Conservation (phyloP, 2,329 filamentous ascomycete genomes). For the Metarhizium brunneum region DNA sequence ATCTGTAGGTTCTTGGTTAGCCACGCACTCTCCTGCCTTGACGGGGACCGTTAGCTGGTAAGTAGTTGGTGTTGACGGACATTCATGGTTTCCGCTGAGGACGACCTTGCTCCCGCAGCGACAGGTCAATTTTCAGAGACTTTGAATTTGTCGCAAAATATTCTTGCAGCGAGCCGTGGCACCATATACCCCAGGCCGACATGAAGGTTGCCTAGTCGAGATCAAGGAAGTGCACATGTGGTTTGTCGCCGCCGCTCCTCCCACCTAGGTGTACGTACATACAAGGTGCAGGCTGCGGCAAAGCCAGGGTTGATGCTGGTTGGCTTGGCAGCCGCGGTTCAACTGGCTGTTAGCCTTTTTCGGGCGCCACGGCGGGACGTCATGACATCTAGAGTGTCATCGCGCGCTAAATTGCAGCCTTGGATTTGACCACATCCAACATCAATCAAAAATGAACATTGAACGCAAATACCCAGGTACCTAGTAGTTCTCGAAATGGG, state of each 20-base stretch:
- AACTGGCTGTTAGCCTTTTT: too few species aligned
- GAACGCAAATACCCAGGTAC: too few species aligned
- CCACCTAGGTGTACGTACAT: slow-evolving; percentile 1
- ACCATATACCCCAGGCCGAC: not conserved
- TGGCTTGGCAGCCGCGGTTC: slow-evolving; percentile 5
- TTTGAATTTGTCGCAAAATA: not conserved
- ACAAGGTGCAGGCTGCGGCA: not conserved
- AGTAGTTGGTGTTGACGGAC: slow-evolving; percentile 26
- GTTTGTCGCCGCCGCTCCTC: not conserved
- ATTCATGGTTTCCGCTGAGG: slow-evolving; percentile 40
- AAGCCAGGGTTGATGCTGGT: not conserved
- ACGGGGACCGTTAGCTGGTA: not conserved
- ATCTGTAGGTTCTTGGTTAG: slow-evolving; percentile 46
- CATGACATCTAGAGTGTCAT: too few species aligned
- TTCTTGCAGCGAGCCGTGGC: not conserved
- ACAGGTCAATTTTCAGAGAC: not conserved
- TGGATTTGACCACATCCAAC: too few species aligned
- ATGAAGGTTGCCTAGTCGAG: slow-evolving; percentile 3
- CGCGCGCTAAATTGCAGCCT: too few species aligned
- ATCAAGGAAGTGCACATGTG: not conserved
- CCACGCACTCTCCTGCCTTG: not conserved
- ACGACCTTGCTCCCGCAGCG: not conserved
- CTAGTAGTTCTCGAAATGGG: too few species aligned
- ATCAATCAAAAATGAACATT: too few species aligned
- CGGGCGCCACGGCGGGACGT: too few species aligned